These are phyloP conservation scores for Trametes villosa DNA, from an alignment of 768 basidiomycete species.

Conservation along the genomic window DNA sequence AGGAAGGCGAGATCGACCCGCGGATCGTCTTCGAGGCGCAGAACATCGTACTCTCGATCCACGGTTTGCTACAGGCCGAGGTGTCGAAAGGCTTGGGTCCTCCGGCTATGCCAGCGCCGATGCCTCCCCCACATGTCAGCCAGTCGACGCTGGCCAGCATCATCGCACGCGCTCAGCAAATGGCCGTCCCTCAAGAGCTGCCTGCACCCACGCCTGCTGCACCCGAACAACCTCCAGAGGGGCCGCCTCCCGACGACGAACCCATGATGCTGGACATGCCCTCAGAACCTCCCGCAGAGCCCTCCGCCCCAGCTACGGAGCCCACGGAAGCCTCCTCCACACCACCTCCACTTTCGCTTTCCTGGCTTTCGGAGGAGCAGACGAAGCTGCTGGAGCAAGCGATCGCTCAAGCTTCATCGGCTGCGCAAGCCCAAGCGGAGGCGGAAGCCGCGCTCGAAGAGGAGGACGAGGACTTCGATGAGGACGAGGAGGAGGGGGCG, in stretches of 20 bases:
- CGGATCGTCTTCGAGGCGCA: constrained; percentile 54
- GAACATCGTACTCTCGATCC: constrained; percentile 55
- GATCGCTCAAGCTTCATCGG: constrained; percentile 73
- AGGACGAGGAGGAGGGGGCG: constrained; percentile 44
- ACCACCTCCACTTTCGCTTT: constrained; percentile 57
- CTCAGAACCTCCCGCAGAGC: constrained; percentile 4
- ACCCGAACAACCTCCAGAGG: background rate
- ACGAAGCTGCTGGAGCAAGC: constrained; percentile 70
- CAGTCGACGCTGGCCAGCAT: constrained; percentile 75
- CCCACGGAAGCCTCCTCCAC: constrained; percentile 14
- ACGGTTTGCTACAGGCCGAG: constrained; percentile 57
- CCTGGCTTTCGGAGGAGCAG: constrained; percentile 77
- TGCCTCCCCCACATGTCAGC: constrained; percentile 48
- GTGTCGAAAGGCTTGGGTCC: constrained; percentile 59
- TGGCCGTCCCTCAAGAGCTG: constrained; percentile 31
- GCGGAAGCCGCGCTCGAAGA: constrained; percentile 79
- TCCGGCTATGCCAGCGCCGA: constrained; percentile 26
- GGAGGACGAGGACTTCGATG: constrained; percentile 56
- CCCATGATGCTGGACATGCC: constrained; percentile 14
- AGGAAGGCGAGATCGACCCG: constrained; percentile 66
- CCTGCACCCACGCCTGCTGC: constrained; percentile 1
- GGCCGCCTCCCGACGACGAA: constrained; percentile 13
- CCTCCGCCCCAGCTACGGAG: constrained; percentile 4
- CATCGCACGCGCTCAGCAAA: constrained; percentile 70
- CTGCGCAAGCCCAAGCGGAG: constrained; percentile 78